These are phyloP conservation scores for Penicillium griseofulvum DNA, from an alignment of 2,329 filamentous ascomycete species.

Conservation along the genomic window DNA sequence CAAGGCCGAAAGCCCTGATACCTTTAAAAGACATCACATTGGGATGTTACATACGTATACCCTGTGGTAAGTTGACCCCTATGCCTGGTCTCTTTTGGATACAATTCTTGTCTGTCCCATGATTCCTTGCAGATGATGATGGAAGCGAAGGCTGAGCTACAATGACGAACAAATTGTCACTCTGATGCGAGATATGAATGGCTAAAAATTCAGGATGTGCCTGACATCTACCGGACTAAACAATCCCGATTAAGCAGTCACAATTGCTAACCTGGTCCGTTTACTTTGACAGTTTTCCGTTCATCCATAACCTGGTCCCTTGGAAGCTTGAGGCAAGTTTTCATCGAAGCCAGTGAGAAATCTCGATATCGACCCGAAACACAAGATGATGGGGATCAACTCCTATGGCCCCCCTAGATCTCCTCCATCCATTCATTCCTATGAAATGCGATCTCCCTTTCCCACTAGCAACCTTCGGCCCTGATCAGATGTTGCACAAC, in stretches of 20 bases:
- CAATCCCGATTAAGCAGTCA: background rate
- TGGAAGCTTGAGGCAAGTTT: background rate
- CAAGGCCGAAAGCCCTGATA: too few relatives aligned
- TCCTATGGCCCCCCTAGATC: background rate
- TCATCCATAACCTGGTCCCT: background rate
- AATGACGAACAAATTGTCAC: background rate
- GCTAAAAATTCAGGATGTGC: background rate
- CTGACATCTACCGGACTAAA: background rate
- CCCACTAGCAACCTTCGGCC: background rate
- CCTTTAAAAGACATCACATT: background rate
- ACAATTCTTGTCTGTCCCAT: background rate
- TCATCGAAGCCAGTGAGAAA: background rate
- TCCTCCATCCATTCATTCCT: background rate
- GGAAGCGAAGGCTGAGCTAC: background rate
- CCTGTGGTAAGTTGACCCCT: background rate
- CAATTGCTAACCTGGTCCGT: background rate
- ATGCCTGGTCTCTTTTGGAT: background rate
- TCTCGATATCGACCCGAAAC: background rate
- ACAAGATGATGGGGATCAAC: background rate
- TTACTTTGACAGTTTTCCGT: background rate
- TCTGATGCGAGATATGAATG: background rate
- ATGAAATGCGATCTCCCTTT: background rate
- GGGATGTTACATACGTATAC: background rate
- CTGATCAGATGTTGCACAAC: background rate
- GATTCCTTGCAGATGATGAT: background rate